These are phyloP conservation scores for Pichia sp. DNA, from an alignment of 1,139 yeast genomes.

Conservation along the genomic window DNA sequence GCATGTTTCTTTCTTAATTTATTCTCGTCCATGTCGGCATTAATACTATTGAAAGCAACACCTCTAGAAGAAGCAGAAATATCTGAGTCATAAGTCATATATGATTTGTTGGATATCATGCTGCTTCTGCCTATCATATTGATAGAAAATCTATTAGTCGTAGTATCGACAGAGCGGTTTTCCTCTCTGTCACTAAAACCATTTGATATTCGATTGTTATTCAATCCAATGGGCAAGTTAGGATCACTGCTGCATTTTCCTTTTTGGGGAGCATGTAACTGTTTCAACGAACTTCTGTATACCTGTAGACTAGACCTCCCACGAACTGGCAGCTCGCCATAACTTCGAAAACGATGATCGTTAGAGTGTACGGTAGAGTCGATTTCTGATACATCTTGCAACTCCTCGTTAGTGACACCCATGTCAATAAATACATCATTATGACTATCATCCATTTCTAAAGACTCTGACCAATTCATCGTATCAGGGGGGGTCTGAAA, in stretches of 20 bases:
- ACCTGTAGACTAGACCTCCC: slow-evolving; percentile 11
- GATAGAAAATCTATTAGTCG: slow-evolving; percentile 23
- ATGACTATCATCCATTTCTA: slow-evolving; percentile 18
- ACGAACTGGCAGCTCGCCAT: not conserved
- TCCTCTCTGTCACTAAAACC: not conserved
- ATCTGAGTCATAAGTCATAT: slow-evolving; percentile 54
- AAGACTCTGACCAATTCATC: slow-evolving; percentile 34
- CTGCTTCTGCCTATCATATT: slow-evolving; percentile 26
- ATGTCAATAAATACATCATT: slow-evolving; percentile 16
- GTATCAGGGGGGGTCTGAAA: slow-evolving; percentile 33
- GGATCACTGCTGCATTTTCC: slow-evolving; percentile 15
- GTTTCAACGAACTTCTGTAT: not conserved
- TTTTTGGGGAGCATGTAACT: slow-evolving; percentile 1
- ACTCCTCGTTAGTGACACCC: slow-evolving; percentile 13
- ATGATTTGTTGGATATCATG: slow-evolving; percentile 40
- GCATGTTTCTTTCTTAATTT: slow-evolving; percentile 17
- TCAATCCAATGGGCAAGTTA: not conserved
- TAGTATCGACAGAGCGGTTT: not conserved
- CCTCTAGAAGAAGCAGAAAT: slow-evolving; percentile 34
- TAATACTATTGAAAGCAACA: not conserved
- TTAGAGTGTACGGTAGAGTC: not conserved
- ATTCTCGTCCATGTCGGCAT: not conserved
- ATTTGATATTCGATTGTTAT: not conserved
- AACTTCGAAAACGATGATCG: not conserved
- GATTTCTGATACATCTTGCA: slow-evolving; percentile 11